phyloP scores from a whole-genome alignment of 2,329 filamentous ascomycete genomes.

The Penicillium sp. region DNA sequence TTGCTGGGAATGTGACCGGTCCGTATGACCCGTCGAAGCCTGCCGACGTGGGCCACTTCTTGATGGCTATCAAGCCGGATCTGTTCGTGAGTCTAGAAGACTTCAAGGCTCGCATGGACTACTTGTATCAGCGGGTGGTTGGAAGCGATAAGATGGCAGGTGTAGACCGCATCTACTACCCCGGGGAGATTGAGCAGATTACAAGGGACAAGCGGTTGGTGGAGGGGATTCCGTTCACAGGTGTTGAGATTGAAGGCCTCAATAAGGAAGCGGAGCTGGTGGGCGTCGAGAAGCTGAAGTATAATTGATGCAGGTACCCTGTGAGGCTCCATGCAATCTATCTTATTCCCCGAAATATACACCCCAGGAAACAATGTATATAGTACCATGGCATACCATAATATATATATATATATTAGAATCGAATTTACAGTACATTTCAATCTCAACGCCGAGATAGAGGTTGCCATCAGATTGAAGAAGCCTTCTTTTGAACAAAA shows the following conservation, averaged over 20 bases:
- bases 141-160: constrained; percentile 58
- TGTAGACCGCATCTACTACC: constrained; percentile 62
- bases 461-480: too few relatives aligned
- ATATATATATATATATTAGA: too few relatives aligned
- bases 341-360: not conserved
- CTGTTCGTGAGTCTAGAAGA: constrained; percentile 73
- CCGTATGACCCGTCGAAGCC: constrained; percentile 74
- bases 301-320: not conserved
- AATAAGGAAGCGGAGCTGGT: constrained; percentile 56
- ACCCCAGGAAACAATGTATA: not conserved
- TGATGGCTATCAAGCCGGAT: constrained; percentile 74
- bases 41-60: constrained; percentile 75
- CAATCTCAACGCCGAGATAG: too few relatives aligned
- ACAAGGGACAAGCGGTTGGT: constrained; percentile 45
- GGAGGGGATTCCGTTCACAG: constrained; percentile 56
- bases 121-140: constrained; percentile 61
- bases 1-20: constrained; percentile 75
- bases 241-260: constrained; percentile 54
- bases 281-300: constrained; percentile 31
- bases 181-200: constrained; percentile 62
- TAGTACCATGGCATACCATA: not conserved
- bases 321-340: not conserved
- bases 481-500: too few relatives aligned
- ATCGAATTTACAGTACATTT: too few relatives aligned
- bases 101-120: constrained; percentile 66